Base-by-base conservation (phyloP, 75 land plant species). In the Azolla pinnata region DNA sequence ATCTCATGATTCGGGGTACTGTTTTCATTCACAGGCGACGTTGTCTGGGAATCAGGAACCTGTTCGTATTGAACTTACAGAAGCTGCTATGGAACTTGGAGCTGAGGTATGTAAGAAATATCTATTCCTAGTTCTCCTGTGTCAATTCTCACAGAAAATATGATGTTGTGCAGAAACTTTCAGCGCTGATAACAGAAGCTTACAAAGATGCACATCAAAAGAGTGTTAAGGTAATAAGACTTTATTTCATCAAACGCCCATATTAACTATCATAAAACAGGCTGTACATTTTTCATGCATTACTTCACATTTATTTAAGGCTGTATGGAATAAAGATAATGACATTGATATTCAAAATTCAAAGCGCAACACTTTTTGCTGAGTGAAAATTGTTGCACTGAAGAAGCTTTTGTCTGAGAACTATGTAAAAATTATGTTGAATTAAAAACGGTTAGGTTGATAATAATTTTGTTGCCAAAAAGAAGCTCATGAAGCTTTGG, bases 131-230 rank as follows among this genome's bases (percentile, higher is more conserved):
- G 24, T 29, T 50, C 23, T 60, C 1, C 4, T 56, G 2, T 31
- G 16, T 46, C 31, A 0, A 16, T 38, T 34, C 28, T 55, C 29
- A 0, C 44, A 8, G 25, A 17, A 14, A 28, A 10, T 27, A 5
- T 32, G 38, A 44, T 2, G 23, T 17, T 38, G 0, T 74, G 69
- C 78, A 88, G 97, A 81, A 75, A 55, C 72, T 90, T 7, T 88
- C 97, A 2, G 67, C 49, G 14, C 64, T 91, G 74, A 82, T 91
- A 7, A 91, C 82, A 20, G 83, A 91, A 53, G 97, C 97, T 30
- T 91, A 91, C 80, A 88, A 88, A 66, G 97, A 91, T 79, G 97
- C 97, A 38, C 97, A 91, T 67, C 83, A 90, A 40, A 91, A 91
- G 68, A 91, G 97, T 67, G 89, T 91, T 7, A 59, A 55, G 64